phyloP scores from a whole-genome alignment of 1,284 basidiomycete genomes.

The Lignosus rhinocerotis region DNA sequence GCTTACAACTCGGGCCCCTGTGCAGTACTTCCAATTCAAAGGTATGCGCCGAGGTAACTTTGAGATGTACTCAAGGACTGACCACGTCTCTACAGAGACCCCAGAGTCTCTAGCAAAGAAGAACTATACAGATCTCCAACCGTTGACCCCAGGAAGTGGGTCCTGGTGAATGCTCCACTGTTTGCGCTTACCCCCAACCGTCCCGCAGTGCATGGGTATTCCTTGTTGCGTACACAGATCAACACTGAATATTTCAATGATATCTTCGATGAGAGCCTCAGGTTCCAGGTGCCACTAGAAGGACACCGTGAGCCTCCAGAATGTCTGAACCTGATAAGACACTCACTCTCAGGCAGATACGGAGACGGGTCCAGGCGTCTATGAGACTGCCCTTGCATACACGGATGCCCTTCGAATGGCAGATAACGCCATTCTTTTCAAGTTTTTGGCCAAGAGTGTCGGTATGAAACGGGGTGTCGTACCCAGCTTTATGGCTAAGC shows the following conservation, averaged over 20 bases:
- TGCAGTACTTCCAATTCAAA: slow-evolving; percentile 93
- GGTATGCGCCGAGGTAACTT: slow-evolving; percentile 40
- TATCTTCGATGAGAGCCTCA: slow-evolving; percentile 76
- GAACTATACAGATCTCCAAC: slow-evolving; percentile 70
- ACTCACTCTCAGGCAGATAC: slow-evolving; percentile 61
- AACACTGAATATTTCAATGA: slow-evolving; percentile 91
- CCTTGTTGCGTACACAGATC: slow-evolving; percentile 82
- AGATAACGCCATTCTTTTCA: slow-evolving; percentile 93
- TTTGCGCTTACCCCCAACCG: not conserved
- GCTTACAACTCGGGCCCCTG: not conserved
- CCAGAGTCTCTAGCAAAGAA: slow-evolving; percentile 77
- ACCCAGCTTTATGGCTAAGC: slow-evolving; percentile 99
- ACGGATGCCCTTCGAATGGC: slow-evolving; percentile 86
- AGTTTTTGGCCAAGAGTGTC: slow-evolving; percentile 88
- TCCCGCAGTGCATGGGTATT: slow-evolving; percentile 86
- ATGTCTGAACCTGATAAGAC: not conserved
- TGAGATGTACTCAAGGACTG: too few relatives aligned
- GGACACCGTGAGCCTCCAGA: slow-evolving; percentile 73
- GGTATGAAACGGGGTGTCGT: slow-evolving; percentile 88
- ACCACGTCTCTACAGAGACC: slow-evolving; percentile 57
- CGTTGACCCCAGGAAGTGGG: slow-evolving; percentile 88
- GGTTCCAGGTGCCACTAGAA: slow-evolving; percentile 86
- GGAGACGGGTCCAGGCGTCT: slow-evolving; percentile 92
- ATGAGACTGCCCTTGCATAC: slow-evolving; percentile 93
- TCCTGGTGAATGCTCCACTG: not conserved